Percentiles rank a stretch among this genome's conserved stretches.
Evolutionary conservation across 2,329 filamentous ascomycete species (phyloP).

Genomic region (Neopestalotiopsis sp.): DNA sequence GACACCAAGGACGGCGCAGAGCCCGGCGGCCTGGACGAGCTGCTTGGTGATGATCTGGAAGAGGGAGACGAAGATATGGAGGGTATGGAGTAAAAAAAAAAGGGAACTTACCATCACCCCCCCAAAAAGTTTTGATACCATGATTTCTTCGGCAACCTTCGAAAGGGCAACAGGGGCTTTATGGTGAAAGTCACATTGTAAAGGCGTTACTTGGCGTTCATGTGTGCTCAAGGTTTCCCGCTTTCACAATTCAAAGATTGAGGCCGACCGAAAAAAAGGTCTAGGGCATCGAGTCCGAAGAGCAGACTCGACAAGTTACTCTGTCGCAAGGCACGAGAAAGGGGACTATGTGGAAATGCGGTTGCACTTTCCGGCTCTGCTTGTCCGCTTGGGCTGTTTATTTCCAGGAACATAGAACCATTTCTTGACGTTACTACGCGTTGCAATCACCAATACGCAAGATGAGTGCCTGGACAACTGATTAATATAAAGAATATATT

Average conservation of each 20-base stretch:
- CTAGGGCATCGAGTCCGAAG: neutral
- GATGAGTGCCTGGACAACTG: too few species aligned
- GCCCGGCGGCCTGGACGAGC: slow-evolving; percentile 57
- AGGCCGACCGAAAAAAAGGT: too few species aligned
- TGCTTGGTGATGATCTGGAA: slow-evolving; percentile 59
- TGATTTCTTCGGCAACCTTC: neutral
- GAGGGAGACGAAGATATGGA: slow-evolving; percentile 60
- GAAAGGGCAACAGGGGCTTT: neutral
- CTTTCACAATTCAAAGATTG: neutral
- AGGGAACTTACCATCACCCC: too few species aligned
- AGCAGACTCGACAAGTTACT: neutral
- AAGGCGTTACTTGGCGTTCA: neutral
- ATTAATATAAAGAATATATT: too few species aligned
- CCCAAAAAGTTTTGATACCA: neutral
- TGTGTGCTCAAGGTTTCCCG: neutral
- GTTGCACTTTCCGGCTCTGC: too few species aligned
- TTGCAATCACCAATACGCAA: neutral
- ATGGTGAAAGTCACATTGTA: neutral
- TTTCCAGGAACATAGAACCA: too few species aligned
- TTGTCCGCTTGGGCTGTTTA: too few species aligned
- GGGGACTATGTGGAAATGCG: too few species aligned
- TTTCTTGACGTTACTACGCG: neutral
- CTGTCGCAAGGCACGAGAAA: neutral
- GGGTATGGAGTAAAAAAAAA: slow-evolving; percentile 34
- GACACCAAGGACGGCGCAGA: slow-evolving; percentile 53